Base-by-base conservation (phyloP, 140 eudicot genomes). In the Senecio squalidus region DNA sequence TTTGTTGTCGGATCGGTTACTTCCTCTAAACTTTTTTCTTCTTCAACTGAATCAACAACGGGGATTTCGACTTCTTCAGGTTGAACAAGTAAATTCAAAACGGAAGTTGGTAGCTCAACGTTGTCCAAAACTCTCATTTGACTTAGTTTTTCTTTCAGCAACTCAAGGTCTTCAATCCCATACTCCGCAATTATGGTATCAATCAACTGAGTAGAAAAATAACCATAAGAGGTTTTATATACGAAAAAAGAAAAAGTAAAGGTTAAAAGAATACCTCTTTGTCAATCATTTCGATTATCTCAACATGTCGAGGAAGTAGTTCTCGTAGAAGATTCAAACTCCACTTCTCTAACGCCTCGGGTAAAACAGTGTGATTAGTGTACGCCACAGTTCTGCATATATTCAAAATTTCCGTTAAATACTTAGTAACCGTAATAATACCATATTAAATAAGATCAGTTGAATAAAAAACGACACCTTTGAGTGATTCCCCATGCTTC, bases 331-430 rank as follows among this genome's bases (percentile, higher is more conserved):
- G 86, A 30, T 59, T 70, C 23, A 78, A 76, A 71, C 87, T 82
- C 95, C 90, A 82, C 58, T 85, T 85, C 70, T 85, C 95, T 50
- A 85, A 50, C 41, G 91, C 95, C 75, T 85, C 95, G 0, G 95
- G 95, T 38, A 85, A 68, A 69, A 85, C 91, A 31, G 95, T 85
- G 74, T 85, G 90, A 70, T 85, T 85, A 6, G 95, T 85, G 58
- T 85, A 85, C 60, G 95, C 90, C 9, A 82, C 91, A 40, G 90
- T 82, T 61, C 95, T 81, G 82, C 26, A 47, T 34, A 38, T 14
- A 38, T 6, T 14, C 30, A 31, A 6, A 31, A 16, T 6, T 9
- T 21, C 29, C n/a, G n/a, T n/a, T n/a, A n/a, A n/a, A n/a, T n/a
- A n/a, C n/a, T n/a, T n/a, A n/a, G n/a, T n/a, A n/a, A n/a, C n/a